Evolutionary conservation across 2,329 filamentous ascomycete species (phyloP), one percentile per base, ranked within the genome.

Genomic region (Pseudonectria buxi): DNA sequence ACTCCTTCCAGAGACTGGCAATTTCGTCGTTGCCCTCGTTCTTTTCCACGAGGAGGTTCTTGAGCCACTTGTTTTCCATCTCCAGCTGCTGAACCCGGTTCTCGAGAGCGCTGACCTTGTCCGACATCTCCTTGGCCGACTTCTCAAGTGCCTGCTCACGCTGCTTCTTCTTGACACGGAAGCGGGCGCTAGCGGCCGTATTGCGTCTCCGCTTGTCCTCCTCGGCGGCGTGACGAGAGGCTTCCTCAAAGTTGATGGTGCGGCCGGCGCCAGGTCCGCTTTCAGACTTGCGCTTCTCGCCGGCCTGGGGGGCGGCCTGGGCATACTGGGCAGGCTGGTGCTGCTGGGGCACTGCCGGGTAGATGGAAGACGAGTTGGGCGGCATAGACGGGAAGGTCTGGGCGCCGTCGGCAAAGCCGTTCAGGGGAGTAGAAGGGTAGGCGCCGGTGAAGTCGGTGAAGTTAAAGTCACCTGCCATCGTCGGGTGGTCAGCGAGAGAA

Each of bases 101-200:
- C 63, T 94, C 85, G 6, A 94, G 72, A 13, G 70, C 68, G 13
- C 76, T 69, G 33, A 89, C 83, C 65, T 88, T 88, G 30, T 92
- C 84, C 18, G 77, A 77, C 64, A 90, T 85, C 49, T 94, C 87
- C 62, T 88, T 87, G 51, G 86, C 81, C 4, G 78, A 82, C 54
- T 78, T 79, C 62, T 90, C 86, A 34, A 94, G 77, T 7, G 85
- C 83, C 61, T 89, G 84, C 68, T 94, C 87, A 33, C 87, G 82
- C 65, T 92, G 86, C 77, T 94, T 94, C 81, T 94, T 94, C 78
- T 94, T 94, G 58, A 92, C 79, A 40, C 87, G 83, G 73, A 94
- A 94, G 32, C 87, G 83, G 13, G 87, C 87, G 47, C 82, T 88
- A 36, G 87, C 87, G 24, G 87, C 87, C 3, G 88, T 94, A 65